These are phyloP conservation scores for Euphorbia schlechtendalii DNA, from an alignment of 441 rosid genomes.

Conservation along the genomic window DNA sequence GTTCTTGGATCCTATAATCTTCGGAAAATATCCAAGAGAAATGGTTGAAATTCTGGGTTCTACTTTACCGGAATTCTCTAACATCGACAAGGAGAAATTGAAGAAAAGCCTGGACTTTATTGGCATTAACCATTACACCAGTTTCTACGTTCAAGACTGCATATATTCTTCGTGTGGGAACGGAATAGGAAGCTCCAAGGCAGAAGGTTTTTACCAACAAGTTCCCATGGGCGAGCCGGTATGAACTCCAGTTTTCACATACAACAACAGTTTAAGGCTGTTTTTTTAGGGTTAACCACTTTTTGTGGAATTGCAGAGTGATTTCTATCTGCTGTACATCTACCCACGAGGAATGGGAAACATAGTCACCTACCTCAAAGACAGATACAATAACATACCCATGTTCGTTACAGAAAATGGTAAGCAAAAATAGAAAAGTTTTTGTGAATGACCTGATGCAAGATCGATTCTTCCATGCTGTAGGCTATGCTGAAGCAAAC, in stretches of 20 bases:
- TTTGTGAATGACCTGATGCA: background rate
- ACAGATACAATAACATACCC: conserved; percentile 23
- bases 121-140: conserved; percentile 63
- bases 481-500: conserved; percentile 40
- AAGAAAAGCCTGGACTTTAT: conserved; percentile 47
- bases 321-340: conserved; percentile 17
- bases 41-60: conserved; percentile 49
- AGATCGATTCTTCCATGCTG: background rate
- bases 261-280: background rate
- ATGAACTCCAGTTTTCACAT: conserved; percentile 14
- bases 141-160: conserved; percentile 53
- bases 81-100: conserved; percentile 30
- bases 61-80: conserved; percentile 42
- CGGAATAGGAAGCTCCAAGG: conserved; percentile 44
- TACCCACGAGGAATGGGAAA: conserved; percentile 29
- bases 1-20: conserved; percentile 57
- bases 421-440: background rate
- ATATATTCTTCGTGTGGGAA: conserved; percentile 34
- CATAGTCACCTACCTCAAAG: conserved; percentile 18
- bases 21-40: conserved; percentile 55
- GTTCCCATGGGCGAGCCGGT: conserved; percentile 45
- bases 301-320: background rate
- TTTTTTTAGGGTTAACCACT: background rate
- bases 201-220: conserved; percentile 39
- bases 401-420: conserved; percentile 30